Evolutionary conservation across 1,284 basidiomycete genomes (phyloP), one percentile per base, ranked within the genome.

Genomic region (Tilletiaria anomala): DNA sequence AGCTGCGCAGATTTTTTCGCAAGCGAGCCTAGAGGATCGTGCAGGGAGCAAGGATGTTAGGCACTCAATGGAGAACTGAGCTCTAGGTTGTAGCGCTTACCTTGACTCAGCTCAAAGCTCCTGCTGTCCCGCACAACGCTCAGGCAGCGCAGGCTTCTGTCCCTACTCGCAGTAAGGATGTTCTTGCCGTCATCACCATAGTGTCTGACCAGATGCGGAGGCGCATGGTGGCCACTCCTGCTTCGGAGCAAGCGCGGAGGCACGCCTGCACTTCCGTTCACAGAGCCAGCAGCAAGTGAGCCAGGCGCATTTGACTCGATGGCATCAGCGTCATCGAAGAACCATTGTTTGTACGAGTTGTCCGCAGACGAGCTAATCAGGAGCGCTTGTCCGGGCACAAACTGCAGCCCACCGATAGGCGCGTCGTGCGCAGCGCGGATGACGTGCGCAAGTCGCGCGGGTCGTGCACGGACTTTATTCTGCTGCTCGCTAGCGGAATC

Each of bases 131-230:
- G 40, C n/a, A 97, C 91, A 32, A 97, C 82, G 42, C 82, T 87
- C 4, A 85, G 89, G 63, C 79, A 85, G 32, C 93, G 74, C 40
- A 99, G 68, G 50, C 83, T 83, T 17, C 86, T 78, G 66, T 99
- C 93, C 39, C 59, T 58, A 5, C 54, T 58, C 5, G 58, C 57
- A 2, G 52, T 52, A 31, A 99, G 70, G 4, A 97, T 73, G 53
- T 88, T 82, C 67, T 96, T 96, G 4, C 93, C 93, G 58, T 97
- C 89, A 17, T 84, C 80, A 17, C 89, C 93, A 65, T 94, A 96
- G 68, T 87, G 96, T 37, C 89, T 76, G 37, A 97, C 86, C 18
- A 89, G 73, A 59, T 88, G 81, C 0, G 91, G 89, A 11, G 91
- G 88, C 1, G 79, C 75, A 54, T 83, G 81, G 60, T 99, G 93